Evolutionary conservation across 1,284 basidiomycete species (phyloP), one percentile per base, ranked within the genome.

Genomic region (Cryptococcus neoformans): DNA sequence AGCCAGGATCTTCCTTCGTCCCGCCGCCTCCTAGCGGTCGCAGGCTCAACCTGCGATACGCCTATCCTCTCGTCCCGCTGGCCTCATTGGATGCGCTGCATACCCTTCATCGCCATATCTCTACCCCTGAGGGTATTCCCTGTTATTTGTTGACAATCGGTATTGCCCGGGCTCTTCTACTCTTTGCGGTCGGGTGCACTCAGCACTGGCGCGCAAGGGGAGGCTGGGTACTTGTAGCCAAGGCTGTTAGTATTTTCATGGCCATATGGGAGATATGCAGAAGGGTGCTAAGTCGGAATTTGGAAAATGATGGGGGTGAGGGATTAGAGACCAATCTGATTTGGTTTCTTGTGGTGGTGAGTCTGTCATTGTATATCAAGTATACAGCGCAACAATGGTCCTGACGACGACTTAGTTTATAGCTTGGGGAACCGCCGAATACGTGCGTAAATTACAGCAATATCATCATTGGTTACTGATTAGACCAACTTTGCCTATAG

Each of bases 181-280:
- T 62, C 38, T 8, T 44, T 12, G 51, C 21, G 3, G 51, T 65
- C 9, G 56, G 51, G 3, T 21, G 35, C 4, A 53, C 37, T 28
- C 47, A 21, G 34, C 35, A 44, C 39, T 65, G 63, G 63, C 50
- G 58, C 14, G 38, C 17, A 5, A 57, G 59, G 40, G 54, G 56
- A 10, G 51, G 54, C 2, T 60, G 50, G 49, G 40, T 60, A 3
- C 49, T 52, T 2, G 47, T 44, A 1, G 28, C 39, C 3, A 52
- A 41, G 14, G 61, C 57, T 11, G n/a, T 60, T 2, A 62, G 55
- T 16, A n/a, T 65, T 11, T 51, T 55, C 7, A 38, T 51, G 35
- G 53, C 48, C 1, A 55, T 60, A 2, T 65, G 63, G 63, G 56
- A 62, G 42, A 51, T 42, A 47, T 65, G 63, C 51, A 54, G 28